Conservation (phyloP, 176 grass and related monocot genomes). For the Oryza meridionalis region DNA sequence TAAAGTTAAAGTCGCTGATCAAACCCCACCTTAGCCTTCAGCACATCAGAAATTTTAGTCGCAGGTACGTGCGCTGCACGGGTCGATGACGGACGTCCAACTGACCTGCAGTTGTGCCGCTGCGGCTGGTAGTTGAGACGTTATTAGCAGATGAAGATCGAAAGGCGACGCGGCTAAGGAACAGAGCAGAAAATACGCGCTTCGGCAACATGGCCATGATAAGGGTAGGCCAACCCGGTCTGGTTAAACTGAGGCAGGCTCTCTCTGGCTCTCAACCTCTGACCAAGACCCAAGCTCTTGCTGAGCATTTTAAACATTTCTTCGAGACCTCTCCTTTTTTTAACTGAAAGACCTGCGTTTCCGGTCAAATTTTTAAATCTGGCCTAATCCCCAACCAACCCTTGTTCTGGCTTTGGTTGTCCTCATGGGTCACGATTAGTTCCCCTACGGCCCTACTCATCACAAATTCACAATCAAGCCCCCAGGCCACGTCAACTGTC, state of each 20-base stretch:
- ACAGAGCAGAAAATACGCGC: neutral
- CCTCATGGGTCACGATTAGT: neutral
- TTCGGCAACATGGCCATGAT: neutral
- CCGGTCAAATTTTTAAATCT: neutral
- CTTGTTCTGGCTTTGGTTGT: neutral
- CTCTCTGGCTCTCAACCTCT: neutral
- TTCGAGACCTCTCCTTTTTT: no score
- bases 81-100: no score
- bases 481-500: neutral
- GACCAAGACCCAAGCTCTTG: neutral
- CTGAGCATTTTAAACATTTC: neutral
- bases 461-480: neutral
- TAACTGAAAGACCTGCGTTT: neutral
- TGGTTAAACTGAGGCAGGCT: constrained; percentile 6
- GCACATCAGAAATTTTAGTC: no score
- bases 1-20: no score
- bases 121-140: no score
- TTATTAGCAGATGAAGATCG: neutral
- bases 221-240: neutral
- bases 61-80: no score
- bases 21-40: no score
- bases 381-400: neutral
- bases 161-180: neutral
- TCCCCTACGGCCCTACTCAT: no score
- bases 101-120: no score